Base-by-base conservation (phyloP, 371 early-diverging fungal genomes). In the Blastocladiella emersonii region DNA sequence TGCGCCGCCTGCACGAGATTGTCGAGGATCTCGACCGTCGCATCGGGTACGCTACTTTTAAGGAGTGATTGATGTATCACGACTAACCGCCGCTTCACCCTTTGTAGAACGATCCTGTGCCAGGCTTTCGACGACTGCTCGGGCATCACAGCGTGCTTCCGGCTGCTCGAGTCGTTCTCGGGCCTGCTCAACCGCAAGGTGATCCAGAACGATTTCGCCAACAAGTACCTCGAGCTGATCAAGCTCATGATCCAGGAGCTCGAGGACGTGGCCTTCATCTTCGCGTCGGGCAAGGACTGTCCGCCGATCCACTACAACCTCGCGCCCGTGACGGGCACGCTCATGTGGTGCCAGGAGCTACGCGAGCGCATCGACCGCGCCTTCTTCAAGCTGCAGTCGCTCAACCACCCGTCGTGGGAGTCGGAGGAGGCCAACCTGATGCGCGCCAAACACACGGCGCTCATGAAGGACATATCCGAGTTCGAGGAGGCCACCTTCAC, bases 291-390 rank as follows among this genome's bases (percentile, higher is more conserved):
- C 66, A 72, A 73, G 65, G 74, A 71, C n/a, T 36, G 68, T 30
- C 79, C 79, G 17, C 80, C 80, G 17, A 80, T 82, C 51, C 82
- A 82, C 66, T 77, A 78, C 71, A 82, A 82, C 66, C 78, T 80
- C 79, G 77, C 82, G 3, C 82, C 82, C 0, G 74, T 81, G 15
- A 80, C 82, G 3, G 82, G 82, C 13, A 75, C 77, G 17, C 72
- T 82, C 13, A 71, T 74, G 12, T 82, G 82, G 82, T 64, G 71
- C 25, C 73, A 74, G 65, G 82, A 82, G 70, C 65, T 82, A 56
- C 79, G 76, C 63, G 78, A 81, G 49, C 63, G 82, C 8, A 76
- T 82, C 41, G 70, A 65, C 41, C 74, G 74, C 45, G 68, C 74
- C 7, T 77, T 79, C 78, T 77, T 77, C 56, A 80, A 79, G 64